Base-by-base conservation (phyloP, 805 yeast species). In the Candida sphagnicola region DNA sequence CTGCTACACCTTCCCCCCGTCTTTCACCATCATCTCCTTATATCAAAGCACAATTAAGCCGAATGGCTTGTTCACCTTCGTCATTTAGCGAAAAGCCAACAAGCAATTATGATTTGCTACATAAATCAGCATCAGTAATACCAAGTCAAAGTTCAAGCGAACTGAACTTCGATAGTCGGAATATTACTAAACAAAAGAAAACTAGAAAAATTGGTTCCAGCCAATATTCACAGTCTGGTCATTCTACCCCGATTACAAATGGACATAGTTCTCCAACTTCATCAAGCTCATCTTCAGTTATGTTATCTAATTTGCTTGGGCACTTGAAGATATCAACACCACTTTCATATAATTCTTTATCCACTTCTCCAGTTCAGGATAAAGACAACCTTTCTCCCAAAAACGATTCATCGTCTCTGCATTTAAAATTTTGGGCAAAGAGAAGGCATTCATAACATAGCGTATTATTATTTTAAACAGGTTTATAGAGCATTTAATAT, bases 381-480 rank as follows among this genome's bases (percentile, higher is more conserved):
- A 19, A 19, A 25, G 34, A 31, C 23, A 10, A 18, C 19, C n/a
- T n/a, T n/a, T 26, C 29, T 26, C 29, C 29, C 29, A 31, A 19
- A 19, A 14, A n/a, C 14, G 24, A 31, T 12, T 31, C 34, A 31
- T 18, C 34, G 12, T 17, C 24, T 6, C 34, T 17, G 34, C 34
- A 31, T 19, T 31, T 31, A 19, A 31, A 31, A 15, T 31, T 31
- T 31, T 31, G 34, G 34, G 23, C 24, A 8, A 31, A 31, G 23
- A 18, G 34, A 17, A 31, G 23, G 23, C 18, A 17, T 17, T 29
- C 19, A 14, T 29, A 29, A 16, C 13, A 21, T 21, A 8, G 11
- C 13, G 15, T 26, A 12, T 26, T 26, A 12, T 12, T 26, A 12
- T 5, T 10, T 8, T 12, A n/a, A n/a, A n/a, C n/a, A n/a, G n/a